phyloP scores from a whole-genome alignment of 768 basidiomycete species.

The Boletales sp. region DNA sequence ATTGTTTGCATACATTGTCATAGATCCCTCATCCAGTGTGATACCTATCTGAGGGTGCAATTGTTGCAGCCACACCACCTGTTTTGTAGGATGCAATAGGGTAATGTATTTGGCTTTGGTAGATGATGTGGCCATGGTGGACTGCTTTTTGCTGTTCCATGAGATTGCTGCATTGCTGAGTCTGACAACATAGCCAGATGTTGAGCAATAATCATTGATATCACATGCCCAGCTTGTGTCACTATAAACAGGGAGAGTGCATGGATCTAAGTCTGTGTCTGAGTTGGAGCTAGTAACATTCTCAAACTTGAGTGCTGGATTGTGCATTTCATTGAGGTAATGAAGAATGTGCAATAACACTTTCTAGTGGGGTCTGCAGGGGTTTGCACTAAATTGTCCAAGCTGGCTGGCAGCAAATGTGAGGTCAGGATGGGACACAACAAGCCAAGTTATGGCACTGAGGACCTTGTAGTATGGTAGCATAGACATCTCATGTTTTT shows the following conservation, averaged over 20 bases:
- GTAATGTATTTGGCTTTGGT: conserved; percentile 40
- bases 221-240: not conserved
- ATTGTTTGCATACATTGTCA: conserved; percentile 28
- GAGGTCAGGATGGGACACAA: not conserved
- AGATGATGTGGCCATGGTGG: conserved; percentile 32
- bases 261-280: too few species aligned
- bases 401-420: not conserved
- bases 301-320: not conserved
- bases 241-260: not conserved
- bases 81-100: conserved; percentile 6
- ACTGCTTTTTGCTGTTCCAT: conserved; percentile 35
- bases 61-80: conserved; percentile 17
- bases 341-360: conserved; percentile 10
- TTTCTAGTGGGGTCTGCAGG: conserved; percentile 7
- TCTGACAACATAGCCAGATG: not conserved
- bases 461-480: not conserved
- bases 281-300: conserved; percentile 19
- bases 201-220: not conserved
- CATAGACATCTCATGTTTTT: not conserved
- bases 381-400: not conserved
- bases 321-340: not conserved
- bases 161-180: not conserved
- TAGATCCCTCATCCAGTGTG: not conserved
- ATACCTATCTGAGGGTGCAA: not conserved
- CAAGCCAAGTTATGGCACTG: not conserved